Evolutionary conservation across 306 rosid genomes (phyloP).

Genomic region (Begonia fuchsioides): DNA sequence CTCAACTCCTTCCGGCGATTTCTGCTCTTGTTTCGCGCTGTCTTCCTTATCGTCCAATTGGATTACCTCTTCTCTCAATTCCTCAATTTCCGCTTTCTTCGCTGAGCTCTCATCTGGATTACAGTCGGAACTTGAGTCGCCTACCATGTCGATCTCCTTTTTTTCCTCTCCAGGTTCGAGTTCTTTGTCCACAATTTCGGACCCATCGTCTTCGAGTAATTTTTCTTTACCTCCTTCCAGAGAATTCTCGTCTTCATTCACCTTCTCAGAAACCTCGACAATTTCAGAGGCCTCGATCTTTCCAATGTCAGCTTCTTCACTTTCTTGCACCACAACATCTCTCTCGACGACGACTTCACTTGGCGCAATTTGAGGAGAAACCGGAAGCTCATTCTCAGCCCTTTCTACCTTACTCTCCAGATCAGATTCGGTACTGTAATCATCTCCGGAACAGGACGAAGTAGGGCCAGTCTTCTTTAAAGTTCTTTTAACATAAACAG

Average conservation of each 20-base stretch:
- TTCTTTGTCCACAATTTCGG: constrained; percentile 5
- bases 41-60: constrained; percentile 6
- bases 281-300: too few relatives aligned
- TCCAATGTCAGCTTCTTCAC: neutral
- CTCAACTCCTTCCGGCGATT: constrained; percentile 5
- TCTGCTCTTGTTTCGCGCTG: constrained; percentile 5
- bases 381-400: too few relatives aligned
- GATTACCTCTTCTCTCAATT: constrained; percentile 8
- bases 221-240: constrained; percentile 15
- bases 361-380: too few relatives aligned
- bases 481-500: neutral
- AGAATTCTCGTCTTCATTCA: constrained; percentile 4
- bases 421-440: neutral
- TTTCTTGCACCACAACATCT: neutral
- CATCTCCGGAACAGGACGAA: neutral
- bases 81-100: constrained; percentile 6
- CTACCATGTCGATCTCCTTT: neutral
- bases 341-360: too few relatives aligned
- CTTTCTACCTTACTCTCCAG: too few relatives aligned
- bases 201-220: constrained; percentile 14
- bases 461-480: neutral
- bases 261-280: neutral
- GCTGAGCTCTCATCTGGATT: neutral
- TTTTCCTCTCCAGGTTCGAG: constrained; percentile 8
- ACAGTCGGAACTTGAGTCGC: neutral